Evolutionary conservation across 106 monocot genomes (phyloP).

Genomic region (Cymbidium sinense): DNA sequence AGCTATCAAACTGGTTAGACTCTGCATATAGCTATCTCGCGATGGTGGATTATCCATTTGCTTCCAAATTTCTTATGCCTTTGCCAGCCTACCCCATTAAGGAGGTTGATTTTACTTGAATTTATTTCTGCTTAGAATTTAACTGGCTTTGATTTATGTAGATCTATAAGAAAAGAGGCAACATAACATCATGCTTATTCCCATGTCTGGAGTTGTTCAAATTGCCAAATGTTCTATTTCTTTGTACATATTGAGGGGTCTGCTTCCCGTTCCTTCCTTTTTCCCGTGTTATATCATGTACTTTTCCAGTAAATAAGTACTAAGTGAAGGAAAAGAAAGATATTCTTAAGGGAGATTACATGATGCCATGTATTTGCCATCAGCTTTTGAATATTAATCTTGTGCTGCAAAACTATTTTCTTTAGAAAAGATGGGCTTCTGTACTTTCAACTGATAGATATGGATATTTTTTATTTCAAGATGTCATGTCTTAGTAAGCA

Average conservation of each 20-base stretch:
- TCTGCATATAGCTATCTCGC: slow-evolving; percentile 89
- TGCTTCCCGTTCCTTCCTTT: background rate
- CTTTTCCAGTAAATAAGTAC: background rate
- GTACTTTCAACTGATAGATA: background rate
- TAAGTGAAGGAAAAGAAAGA: background rate
- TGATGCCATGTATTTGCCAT: background rate
- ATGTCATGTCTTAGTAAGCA: background rate
- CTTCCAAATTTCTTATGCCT: slow-evolving; percentile 89
- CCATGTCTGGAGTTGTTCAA: background rate
- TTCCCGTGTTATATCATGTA: background rate
- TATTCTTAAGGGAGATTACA: background rate
- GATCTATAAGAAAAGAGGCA: background rate
- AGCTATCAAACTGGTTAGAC: slow-evolving; percentile 76
- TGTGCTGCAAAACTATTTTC: background rate
- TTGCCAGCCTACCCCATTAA: slow-evolving; percentile 87
- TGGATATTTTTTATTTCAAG: background rate
- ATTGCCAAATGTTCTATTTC: background rate
- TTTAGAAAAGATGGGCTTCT: background rate
- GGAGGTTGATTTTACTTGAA: slow-evolving; percentile 37
- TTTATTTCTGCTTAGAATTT: background rate
- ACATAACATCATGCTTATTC: background rate
- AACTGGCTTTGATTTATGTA: background rate
- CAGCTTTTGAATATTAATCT: background rate
- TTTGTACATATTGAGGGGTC: background rate
- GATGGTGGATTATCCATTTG: slow-evolving; percentile 88